These are phyloP conservation scores for Fusarium sp. DNA, from an alignment of 2,329 filamentous ascomycete genomes.

Conservation along the genomic window DNA sequence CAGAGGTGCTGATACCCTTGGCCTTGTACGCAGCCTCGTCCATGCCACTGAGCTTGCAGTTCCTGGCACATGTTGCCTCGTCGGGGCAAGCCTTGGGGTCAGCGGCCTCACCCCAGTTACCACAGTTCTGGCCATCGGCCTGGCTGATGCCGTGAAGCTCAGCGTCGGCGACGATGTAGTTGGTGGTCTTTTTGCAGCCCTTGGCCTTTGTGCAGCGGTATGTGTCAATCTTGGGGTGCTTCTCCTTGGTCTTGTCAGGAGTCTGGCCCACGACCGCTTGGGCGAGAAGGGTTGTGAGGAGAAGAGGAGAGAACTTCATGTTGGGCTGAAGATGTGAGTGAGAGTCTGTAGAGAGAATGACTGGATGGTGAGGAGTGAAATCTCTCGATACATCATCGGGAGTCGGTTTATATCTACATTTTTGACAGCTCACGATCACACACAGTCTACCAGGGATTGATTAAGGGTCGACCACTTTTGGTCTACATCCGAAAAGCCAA, in stretches of 20 bases:
- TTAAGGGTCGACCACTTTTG: constrained; percentile 14
- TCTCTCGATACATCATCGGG: neutral
- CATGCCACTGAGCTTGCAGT: constrained; percentile 67
- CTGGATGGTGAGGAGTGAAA: neutral
- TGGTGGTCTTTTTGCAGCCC: constrained; percentile 62
- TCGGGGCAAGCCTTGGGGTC: constrained; percentile 62
- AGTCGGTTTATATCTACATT: constrained; percentile 28
- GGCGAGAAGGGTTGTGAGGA: constrained; percentile 19
- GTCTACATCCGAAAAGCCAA: constrained; percentile 2
- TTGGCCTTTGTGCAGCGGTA: constrained; percentile 63
- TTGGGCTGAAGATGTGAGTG: neutral
- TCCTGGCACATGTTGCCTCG: constrained; percentile 62
- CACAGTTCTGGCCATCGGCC: constrained; percentile 48
- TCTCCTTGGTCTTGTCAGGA: constrained; percentile 58
- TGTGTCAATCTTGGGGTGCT: constrained; percentile 63
- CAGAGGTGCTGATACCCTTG: constrained; percentile 51
- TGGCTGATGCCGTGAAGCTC: constrained; percentile 61
- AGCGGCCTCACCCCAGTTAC: constrained; percentile 40
- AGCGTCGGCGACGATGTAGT: constrained; percentile 64
- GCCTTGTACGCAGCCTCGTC: constrained; percentile 60
- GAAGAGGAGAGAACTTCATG: constrained; percentile 21
- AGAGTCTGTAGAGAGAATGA: neutral
- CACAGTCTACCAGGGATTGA: neutral
- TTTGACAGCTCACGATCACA: neutral
- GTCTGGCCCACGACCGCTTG: constrained; percentile 50